Conservation (phyloP, 2,329 filamentous ascomycete species). For the Penicillium verrucosum region DNA sequence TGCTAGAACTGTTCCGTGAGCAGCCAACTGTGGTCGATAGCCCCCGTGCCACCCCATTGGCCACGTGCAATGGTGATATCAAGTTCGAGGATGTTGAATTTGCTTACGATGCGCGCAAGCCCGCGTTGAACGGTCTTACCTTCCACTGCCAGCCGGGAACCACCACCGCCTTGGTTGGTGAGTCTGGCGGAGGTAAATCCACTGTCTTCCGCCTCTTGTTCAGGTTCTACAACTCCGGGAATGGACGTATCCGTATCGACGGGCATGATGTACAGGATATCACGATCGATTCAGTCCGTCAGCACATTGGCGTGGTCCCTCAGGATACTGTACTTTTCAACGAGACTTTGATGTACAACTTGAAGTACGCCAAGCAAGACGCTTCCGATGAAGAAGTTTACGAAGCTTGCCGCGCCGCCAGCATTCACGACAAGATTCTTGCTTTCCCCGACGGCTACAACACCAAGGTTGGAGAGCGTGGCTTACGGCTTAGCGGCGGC, state of each 20-base stretch:
- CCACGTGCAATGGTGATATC: slow-evolving; percentile 73
- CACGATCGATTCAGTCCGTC: slow-evolving; percentile 89
- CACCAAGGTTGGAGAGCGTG: slow-evolving; percentile 88
- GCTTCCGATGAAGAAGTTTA: slow-evolving; percentile 79
- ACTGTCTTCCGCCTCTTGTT: slow-evolving; percentile 94
- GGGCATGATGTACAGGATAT: slow-evolving; percentile 78
- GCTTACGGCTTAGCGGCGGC: slow-evolving; percentile 79
- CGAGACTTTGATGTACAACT: slow-evolving; percentile 90
- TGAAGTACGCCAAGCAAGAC: slow-evolving; percentile 79
- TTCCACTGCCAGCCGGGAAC: slow-evolving; percentile 87
- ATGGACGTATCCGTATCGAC: slow-evolving; percentile 79
- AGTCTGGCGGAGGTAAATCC: slow-evolving; percentile 95
- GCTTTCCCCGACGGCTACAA: slow-evolving; percentile 83
- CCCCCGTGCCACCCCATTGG: slow-evolving; percentile 60
- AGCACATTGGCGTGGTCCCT: slow-evolving; percentile 90
- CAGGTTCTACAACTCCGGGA: slow-evolving; percentile 85
- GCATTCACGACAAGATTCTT: slow-evolving; percentile 89
- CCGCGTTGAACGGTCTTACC: slow-evolving; percentile 75
- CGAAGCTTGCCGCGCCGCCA: slow-evolving; percentile 77
- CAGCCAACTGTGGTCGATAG: slow-evolving; percentile 84
- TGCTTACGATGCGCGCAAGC: slow-evolving; percentile 80
- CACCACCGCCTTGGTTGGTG: slow-evolving; percentile 91
- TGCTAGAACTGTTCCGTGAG: slow-evolving; percentile 95
- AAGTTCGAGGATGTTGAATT: slow-evolving; percentile 87
- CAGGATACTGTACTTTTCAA: slow-evolving; percentile 97